Percentiles rank a stretch among this genome's conserved stretches.
Evolutionary conservation across 139 green algal genomes (phyloP).

Genomic region (Klebsormidium nitens): DNA sequence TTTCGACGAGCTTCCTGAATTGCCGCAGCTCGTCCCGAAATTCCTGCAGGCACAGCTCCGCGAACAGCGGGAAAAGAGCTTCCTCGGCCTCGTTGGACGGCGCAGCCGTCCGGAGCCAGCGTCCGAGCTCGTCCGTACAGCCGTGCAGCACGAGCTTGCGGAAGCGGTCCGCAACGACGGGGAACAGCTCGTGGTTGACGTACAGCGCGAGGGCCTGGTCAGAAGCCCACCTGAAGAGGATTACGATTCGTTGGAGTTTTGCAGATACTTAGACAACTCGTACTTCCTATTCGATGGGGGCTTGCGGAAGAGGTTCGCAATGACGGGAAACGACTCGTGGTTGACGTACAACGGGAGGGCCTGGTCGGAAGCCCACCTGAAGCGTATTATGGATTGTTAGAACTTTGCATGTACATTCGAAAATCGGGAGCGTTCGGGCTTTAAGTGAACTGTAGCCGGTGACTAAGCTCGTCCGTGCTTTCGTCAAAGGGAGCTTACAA

Average conservation of each 20-base stretch:
- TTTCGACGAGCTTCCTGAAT: slow-evolving; percentile 20
- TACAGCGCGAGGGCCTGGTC: slow-evolving; percentile 35
- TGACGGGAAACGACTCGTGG: slow-evolving; percentile 20
- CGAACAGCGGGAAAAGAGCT: slow-evolving; percentile 36
- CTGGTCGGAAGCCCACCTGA: slow-evolving; percentile 36
- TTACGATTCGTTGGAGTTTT: too few species aligned
- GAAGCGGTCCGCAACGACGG: slow-evolving; percentile 14
- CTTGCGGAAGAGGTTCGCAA: slow-evolving; percentile 22
- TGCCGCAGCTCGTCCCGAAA: slow-evolving; percentile 21
- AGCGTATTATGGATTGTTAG: too few species aligned
- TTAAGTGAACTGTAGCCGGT: too few species aligned
- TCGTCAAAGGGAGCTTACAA: too few species aligned
- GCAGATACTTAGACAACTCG: too few species aligned
- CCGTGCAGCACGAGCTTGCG: slow-evolving; percentile 29
- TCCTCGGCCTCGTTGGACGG: slow-evolving; percentile 10
- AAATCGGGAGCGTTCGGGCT: too few species aligned
- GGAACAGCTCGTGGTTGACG: slow-evolving; percentile 32
- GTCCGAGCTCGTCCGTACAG: slow-evolving; percentile 5
- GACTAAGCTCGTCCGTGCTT: too few species aligned
- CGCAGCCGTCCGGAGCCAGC: not conserved
- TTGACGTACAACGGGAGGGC: slow-evolving; percentile 35
- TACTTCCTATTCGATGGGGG: too few species aligned
- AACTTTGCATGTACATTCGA: too few species aligned
- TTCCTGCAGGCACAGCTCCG: slow-evolving; percentile 26
- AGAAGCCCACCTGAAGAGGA: slow-evolving; percentile 35